Conservation (phyloP, 495 filamentous ascomycete species). For the Sporormia fimetaria region DNA sequence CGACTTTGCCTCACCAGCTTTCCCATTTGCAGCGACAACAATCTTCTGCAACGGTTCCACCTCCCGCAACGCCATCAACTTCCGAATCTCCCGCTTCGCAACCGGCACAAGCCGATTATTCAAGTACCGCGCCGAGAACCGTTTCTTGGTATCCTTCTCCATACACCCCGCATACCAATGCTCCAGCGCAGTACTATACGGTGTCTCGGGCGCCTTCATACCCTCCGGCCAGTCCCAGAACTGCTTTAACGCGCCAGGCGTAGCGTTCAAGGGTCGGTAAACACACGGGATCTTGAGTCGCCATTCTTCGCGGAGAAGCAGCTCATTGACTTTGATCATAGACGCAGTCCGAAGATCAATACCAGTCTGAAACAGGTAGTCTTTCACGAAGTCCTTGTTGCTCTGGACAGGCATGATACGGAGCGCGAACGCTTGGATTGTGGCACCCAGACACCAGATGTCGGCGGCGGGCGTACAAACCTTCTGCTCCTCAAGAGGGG, state of each 20-base stretch:
- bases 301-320: not conserved
- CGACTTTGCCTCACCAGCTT: no score
- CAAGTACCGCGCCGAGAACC: conserved; percentile 1
- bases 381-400: not conserved
- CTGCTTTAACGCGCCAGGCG: not conserved
- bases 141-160: not conserved
- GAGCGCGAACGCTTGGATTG: conserved; percentile 6
- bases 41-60: no score
- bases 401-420: not conserved
- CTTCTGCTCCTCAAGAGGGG: not conserved
- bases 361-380: no score
- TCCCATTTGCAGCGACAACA: no score
- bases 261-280: conserved; percentile 6
- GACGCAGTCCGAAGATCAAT: no score
- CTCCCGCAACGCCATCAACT: no score
- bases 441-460: conserved; percentile 8
- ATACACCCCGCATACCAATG: conserved; percentile 9
- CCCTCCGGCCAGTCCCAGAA: not conserved
- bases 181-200: conserved; percentile 7
- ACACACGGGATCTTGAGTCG: not conserved
- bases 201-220: not conserved
- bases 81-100: conserved; percentile 4
- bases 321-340: not conserved
- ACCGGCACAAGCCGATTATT: conserved; percentile 5
- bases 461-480: conserved; percentile 1